Conservation (phyloP, 2,329 filamentous ascomycete species). For the Aphanoascus verrucosus region DNA sequence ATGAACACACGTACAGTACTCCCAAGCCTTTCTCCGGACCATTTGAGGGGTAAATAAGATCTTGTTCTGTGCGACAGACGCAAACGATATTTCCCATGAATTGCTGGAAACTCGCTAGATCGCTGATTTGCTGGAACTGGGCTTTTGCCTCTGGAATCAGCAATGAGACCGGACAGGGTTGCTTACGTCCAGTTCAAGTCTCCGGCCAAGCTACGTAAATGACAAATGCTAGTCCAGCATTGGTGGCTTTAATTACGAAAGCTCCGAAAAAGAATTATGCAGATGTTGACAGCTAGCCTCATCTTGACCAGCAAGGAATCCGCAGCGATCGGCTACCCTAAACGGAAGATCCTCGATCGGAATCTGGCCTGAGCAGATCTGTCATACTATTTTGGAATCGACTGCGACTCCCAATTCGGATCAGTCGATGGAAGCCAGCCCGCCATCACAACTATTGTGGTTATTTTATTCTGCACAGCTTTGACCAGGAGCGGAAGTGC, state of each 20-base stretch:
- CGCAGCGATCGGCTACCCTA: conserved; percentile 4
- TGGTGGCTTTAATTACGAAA: conserved; percentile 8
- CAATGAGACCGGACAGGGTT: conserved; percentile 1
- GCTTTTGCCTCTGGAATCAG: neutral
- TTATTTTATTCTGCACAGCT: neutral
- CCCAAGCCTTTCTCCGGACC: neutral
- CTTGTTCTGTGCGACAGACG: conserved; percentile 1
- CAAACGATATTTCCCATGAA: neutral
- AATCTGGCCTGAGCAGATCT: conserved; percentile 10
- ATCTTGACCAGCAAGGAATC: neutral
- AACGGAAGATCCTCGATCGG: conserved; percentile 10
- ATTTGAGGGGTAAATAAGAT: neutral
- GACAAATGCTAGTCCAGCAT: neutral
- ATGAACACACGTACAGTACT: neutral
- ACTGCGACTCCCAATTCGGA: conserved; percentile 1
- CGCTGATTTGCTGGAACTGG: conserved; percentile 1
- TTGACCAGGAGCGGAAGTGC: neutral
- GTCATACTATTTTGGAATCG: neutral
- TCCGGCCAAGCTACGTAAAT: too few species aligned
- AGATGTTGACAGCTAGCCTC: conserved; percentile 11
- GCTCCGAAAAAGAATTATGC: neutral
- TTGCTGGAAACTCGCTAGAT: neutral
- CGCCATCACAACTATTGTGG: neutral
- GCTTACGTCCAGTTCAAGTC: neutral
- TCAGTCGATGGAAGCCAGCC: neutral